These are phyloP conservation scores for Stagonosporopsis rhizophila DNA, from an alignment of 2,329 filamentous ascomycete species.

Conservation along the genomic window DNA sequence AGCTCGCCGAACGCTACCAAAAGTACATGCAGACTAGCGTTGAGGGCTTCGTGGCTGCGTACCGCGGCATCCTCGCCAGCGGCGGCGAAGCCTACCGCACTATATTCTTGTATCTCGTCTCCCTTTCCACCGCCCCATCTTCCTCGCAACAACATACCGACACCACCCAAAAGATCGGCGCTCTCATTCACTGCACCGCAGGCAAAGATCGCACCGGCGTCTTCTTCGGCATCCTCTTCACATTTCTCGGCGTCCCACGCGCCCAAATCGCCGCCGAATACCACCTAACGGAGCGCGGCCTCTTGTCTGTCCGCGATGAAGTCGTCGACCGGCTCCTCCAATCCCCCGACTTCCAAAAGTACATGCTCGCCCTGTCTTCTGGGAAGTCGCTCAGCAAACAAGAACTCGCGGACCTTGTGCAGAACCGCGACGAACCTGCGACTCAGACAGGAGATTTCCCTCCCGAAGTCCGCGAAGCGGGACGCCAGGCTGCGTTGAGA, in stretches of 20 bases:
- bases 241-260: conserved; percentile 67
- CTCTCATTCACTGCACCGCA: conserved; percentile 76
- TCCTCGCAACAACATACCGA: not conserved
- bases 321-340: conserved; percentile 61
- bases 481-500: conserved; percentile 38
- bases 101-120: conserved; percentile 67
- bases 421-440: conserved; percentile 39
- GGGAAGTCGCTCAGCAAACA: conserved; percentile 51
- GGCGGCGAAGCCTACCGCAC: conserved; percentile 62
- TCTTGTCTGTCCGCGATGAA: conserved; percentile 54
- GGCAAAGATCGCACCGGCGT: conserved; percentile 81
- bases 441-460: conserved; percentile 52
- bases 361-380: conserved; percentile 23
- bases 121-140: conserved; percentile 15
- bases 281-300: conserved; percentile 68
- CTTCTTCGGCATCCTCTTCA: conserved; percentile 69
- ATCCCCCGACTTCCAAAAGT: conserved; percentile 34
- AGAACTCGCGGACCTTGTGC: conserved; percentile 54
- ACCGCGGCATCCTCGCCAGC: conserved; percentile 65
- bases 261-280: conserved; percentile 71
- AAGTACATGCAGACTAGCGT: conserved; percentile 65
- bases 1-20: conserved; percentile 65
- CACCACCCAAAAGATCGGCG: conserved; percentile 50
- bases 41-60: conserved; percentile 69
- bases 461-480: conserved; percentile 31